Evolutionary conservation across 2,329 filamentous ascomycete genomes (phyloP).

Genomic region (Pseudocercospora pini-densiflorae): DNA sequence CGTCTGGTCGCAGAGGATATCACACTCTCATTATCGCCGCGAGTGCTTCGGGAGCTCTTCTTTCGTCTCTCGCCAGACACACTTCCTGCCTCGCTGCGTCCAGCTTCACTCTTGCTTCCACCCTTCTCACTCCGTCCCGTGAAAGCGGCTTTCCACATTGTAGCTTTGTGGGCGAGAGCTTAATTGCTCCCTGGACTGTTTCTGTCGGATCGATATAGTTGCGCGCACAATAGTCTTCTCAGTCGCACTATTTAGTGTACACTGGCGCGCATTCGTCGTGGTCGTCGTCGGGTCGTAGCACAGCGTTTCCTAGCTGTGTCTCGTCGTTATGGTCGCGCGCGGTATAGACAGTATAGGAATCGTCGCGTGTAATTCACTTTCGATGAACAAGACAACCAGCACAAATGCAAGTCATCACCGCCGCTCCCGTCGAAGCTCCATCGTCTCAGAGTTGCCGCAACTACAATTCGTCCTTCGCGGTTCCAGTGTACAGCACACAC

Average conservation of each 20-base stretch:
- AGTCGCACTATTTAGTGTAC: neutral
- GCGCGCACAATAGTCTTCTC: neutral
- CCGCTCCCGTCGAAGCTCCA: conserved; percentile 8
- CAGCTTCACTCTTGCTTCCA: conserved; percentile 19
- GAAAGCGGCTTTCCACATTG: conserved; percentile 43
- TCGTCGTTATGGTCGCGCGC: conserved; percentile 4
- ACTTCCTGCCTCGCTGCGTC: conserved; percentile 17
- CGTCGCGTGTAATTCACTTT: conserved; percentile 1
- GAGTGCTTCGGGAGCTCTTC: conserved; percentile 33
- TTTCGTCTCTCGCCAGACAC: conserved; percentile 28
- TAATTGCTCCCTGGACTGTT: neutral
- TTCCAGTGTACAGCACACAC: conserved; percentile 5
- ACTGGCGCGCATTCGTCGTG: conserved; percentile 1
- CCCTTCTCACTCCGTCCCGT: conserved; percentile 39
- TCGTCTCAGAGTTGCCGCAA: neutral
- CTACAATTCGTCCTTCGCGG: conserved; percentile 3
- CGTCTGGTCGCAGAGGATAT: neutral
- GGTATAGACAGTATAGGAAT: neutral
- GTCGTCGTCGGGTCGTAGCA: conserved; percentile 20
- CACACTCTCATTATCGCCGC: conserved; percentile 24
- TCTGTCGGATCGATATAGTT: neutral
- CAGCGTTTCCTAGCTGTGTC: conserved; percentile 1
- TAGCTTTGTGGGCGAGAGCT: neutral
- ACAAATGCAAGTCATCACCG: conserved; percentile 8
- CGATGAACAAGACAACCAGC: neutral